These are phyloP conservation scores for Jamesozyma gamospora DNA, from an alignment of 805 yeast species.

Conservation along the genomic window DNA sequence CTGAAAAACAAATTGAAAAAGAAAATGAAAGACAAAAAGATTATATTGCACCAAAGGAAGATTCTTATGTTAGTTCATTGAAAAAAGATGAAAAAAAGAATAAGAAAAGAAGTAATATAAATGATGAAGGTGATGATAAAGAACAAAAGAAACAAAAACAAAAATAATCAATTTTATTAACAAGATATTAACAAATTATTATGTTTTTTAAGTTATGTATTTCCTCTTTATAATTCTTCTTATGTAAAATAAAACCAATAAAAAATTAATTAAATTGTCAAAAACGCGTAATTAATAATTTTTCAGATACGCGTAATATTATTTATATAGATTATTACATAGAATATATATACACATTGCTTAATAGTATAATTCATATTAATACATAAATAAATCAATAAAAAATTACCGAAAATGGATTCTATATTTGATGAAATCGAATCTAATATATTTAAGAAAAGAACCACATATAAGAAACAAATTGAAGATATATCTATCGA, in stretches of 20 bases:
- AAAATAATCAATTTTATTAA: too few relatives aligned
- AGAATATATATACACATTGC: too few relatives aligned
- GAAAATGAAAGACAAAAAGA: slow-evolving; percentile 66
- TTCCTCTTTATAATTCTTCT: too few relatives aligned
- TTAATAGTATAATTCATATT: too few relatives aligned
- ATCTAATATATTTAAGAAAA: slow-evolving; percentile 9
- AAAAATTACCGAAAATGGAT: slow-evolving; percentile 14
- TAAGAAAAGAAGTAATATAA: slow-evolving; percentile 2
- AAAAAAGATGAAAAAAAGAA: slow-evolving; percentile 1
- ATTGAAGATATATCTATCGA: slow-evolving; percentile 3
- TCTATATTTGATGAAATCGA: slow-evolving; percentile 12
- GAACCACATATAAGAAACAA: slow-evolving; percentile 19
- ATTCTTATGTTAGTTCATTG: slow-evolving; percentile 27
- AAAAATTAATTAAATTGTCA: too few relatives aligned
- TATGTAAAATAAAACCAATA: too few relatives aligned
- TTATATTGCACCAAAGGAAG: slow-evolving; percentile 81
- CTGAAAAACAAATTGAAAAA: slow-evolving; percentile 52
- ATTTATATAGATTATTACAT: too few relatives aligned
- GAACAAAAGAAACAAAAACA: not conserved
- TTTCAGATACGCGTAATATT: too few relatives aligned
- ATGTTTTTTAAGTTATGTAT: too few relatives aligned
- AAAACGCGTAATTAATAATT: too few relatives aligned
- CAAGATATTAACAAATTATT: too few relatives aligned
- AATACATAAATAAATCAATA: too few relatives aligned
- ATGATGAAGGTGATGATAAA: slow-evolving; percentile 1